phyloP scores from a whole-genome alignment of 306 rosid species.

The Boehmeria nivea region DNA sequence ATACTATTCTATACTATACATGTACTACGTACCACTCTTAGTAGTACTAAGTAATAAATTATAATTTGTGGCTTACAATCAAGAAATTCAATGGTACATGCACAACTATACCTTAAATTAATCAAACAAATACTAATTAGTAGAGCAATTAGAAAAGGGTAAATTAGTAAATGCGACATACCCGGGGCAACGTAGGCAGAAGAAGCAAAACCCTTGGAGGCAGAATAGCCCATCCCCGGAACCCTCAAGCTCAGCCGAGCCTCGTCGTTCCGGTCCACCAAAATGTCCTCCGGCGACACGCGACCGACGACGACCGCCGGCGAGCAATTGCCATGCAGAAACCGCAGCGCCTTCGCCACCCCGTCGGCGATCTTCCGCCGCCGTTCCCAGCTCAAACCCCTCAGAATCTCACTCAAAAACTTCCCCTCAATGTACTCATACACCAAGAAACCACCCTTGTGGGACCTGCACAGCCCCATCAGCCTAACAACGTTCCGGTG shows the following conservation, averaged over 20 bases:
- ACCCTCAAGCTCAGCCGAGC: slow-evolving; percentile 47
- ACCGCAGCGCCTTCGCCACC: slow-evolving; percentile 51
- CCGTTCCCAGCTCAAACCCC: slow-evolving; percentile 54
- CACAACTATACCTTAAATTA: too few relatives aligned
- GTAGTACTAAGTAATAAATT: too few relatives aligned
- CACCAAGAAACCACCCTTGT: slow-evolving; percentile 51
- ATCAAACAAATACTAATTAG: too few relatives aligned
- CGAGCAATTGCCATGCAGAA: slow-evolving; percentile 43
- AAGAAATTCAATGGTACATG: too few relatives aligned
- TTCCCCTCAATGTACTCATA: slow-evolving; percentile 42
- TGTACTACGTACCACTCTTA: too few relatives aligned
- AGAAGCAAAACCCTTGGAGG: slow-evolving; percentile 36
- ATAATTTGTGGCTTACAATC: too few relatives aligned
- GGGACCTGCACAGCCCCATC: slow-evolving; percentile 49
- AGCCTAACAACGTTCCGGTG: slow-evolving; percentile 54
- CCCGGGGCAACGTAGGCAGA: slow-evolving; percentile 67
- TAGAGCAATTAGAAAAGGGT: too few relatives aligned
- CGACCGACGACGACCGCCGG: slow-evolving; percentile 32
- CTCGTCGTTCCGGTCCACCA: slow-evolving; percentile 39
- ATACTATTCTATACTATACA: too few relatives aligned
- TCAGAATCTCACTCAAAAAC: slow-evolving; percentile 33
- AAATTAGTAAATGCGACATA: slow-evolving; percentile 19
- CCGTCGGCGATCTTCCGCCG: slow-evolving; percentile 56
- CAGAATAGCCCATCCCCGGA: slow-evolving; percentile 26
- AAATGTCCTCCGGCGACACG: slow-evolving; percentile 52